phyloP scores from a whole-genome alignment of 2,329 filamentous ascomycete genomes.

The Diaporthe longicolla region DNA sequence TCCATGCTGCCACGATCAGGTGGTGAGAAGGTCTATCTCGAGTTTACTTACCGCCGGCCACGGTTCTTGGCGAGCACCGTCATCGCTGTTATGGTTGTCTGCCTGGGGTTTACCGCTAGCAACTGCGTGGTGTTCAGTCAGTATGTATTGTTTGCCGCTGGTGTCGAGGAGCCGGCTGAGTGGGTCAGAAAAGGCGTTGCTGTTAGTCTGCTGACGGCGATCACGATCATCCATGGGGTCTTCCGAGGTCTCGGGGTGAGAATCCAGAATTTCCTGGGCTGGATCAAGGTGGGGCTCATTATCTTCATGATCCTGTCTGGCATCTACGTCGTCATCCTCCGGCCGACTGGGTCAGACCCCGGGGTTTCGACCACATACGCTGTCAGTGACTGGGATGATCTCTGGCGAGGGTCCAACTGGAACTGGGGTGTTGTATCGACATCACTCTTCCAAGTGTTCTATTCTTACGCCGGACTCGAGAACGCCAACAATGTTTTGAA shows the following conservation, averaged over 20 bases:
- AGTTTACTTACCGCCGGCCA: conserved; percentile 76
- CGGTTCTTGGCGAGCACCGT: conserved; percentile 75
- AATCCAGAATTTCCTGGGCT: conserved; percentile 71
- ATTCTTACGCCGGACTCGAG: conserved; percentile 74
- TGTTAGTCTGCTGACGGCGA: conserved; percentile 66
- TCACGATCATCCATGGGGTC: conserved; percentile 65
- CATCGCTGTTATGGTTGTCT: conserved; percentile 73
- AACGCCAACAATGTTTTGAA: conserved; percentile 81
- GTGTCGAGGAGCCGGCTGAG: conserved; percentile 61
- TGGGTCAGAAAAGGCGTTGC: conserved; percentile 69
- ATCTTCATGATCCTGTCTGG: conserved; percentile 74
- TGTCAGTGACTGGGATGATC: neutral
- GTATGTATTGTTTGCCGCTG: conserved; percentile 73
- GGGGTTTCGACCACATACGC: neutral
- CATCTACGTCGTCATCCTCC: conserved; percentile 64
- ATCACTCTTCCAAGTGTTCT: conserved; percentile 77
- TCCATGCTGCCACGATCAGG: conserved; percentile 79
- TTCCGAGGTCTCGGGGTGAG: conserved; percentile 61
- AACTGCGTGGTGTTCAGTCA: conserved; percentile 80
- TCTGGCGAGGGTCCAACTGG: conserved; percentile 14
- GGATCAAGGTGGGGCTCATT: conserved; percentile 73
- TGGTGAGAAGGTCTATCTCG: conserved; percentile 79
- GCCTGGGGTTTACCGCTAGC: conserved; percentile 73
- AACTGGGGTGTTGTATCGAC: conserved; percentile 57
- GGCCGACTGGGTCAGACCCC: neutral